phyloP scores from a whole-genome alignment of 345 rosid species.

The Atalantia buxifolia region DNA sequence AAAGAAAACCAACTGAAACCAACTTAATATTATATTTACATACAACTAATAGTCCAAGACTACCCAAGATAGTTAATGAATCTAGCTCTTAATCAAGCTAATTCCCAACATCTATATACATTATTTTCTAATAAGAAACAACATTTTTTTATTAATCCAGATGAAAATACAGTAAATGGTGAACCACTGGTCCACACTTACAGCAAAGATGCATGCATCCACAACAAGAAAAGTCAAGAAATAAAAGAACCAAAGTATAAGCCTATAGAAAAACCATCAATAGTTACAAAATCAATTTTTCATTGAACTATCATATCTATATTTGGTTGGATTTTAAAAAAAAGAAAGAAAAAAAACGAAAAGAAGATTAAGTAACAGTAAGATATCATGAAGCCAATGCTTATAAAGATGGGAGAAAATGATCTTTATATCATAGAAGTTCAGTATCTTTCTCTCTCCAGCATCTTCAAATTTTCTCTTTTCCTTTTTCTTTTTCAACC shows the following conservation, averaged over 20 bases:
- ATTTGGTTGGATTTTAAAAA: background rate
- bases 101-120: background rate
- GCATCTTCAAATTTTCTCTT: background rate
- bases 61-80: background rate
- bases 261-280: background rate
- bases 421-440: background rate
- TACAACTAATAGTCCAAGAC: background rate
- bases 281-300: background rate
- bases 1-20: background rate
- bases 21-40: constrained; percentile 1
- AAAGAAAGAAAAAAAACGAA: background rate
- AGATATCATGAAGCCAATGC: background rate
- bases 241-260: background rate
- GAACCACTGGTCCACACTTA: background rate
- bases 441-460: background rate
- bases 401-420: background rate
- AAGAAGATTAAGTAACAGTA: background rate
- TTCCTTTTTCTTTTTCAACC: background rate
- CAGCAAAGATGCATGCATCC: background rate
- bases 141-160: background rate
- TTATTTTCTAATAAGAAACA: background rate
- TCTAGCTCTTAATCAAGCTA: background rate
- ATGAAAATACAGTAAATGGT: background rate
- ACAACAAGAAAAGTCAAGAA: background rate
- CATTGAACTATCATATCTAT: background rate